Conservation (phyloP, 1,284 basidiomycete species). For the Pseudozyma sp. region DNA sequence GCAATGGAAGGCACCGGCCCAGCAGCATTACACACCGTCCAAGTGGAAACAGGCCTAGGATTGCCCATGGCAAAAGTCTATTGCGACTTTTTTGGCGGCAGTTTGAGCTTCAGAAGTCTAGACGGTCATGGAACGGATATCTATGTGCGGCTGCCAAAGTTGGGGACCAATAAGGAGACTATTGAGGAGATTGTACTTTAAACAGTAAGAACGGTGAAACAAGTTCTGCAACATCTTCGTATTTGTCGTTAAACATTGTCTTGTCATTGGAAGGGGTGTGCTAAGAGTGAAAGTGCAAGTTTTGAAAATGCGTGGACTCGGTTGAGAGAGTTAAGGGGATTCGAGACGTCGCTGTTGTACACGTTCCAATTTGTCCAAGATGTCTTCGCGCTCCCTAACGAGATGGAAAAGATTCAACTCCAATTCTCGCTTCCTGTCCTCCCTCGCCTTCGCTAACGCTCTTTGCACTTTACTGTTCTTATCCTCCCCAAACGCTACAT, state of each 20-base stretch:
- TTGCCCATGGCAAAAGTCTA: constrained; percentile 64
- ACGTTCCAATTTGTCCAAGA: constrained; percentile 47
- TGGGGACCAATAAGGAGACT: constrained; percentile 83
- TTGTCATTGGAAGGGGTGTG: neutral
- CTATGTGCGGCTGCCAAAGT: constrained; percentile 78
- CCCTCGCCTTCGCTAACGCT: constrained; percentile 7
- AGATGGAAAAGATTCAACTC: constrained; percentile 47
- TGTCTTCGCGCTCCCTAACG: constrained; percentile 44
- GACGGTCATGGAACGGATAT: constrained; percentile 73
- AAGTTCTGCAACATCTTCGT: neutral
- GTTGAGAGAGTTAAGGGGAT: no score
- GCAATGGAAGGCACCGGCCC: constrained; percentile 50
- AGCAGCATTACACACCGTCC: constrained; percentile 42
- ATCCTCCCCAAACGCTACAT: neutral
- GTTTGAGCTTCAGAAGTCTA: constrained; percentile 81
- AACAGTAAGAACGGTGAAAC: neutral
- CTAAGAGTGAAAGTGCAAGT: no score
- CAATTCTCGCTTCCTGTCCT: constrained; percentile 21
- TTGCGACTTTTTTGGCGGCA: constrained; percentile 74
- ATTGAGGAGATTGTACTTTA: constrained; percentile 55
- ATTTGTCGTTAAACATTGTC: no score
- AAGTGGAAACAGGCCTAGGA: constrained; percentile 60
- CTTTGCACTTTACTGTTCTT: constrained; percentile 3
- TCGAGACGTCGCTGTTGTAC: constrained; percentile 28
- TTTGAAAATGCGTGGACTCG: no score